Evolutionary conservation across 805 yeast genomes (phyloP).

Genomic region (Nakazawaea siamensis): DNA sequence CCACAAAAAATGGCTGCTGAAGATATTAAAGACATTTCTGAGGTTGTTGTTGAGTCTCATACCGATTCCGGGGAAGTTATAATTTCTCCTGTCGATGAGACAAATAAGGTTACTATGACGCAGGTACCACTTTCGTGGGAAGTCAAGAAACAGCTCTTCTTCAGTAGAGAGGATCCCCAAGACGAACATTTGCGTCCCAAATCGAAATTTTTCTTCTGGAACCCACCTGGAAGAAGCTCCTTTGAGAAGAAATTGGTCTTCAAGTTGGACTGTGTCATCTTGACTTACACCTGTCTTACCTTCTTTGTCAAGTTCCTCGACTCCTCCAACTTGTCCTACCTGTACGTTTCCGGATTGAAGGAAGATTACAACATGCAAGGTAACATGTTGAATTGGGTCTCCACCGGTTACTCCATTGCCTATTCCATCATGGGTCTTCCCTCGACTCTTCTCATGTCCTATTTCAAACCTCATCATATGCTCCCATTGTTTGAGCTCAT

Average conservation of each 20-base stretch:
- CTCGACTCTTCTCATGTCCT: conserved; percentile 35
- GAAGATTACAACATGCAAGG: conserved; percentile 28
- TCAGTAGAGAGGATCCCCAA: conserved; percentile 1
- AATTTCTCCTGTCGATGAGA: no score
- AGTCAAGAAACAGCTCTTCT: conserved; percentile 1
- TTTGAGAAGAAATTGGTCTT: conserved; percentile 23
- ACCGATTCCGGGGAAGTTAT: no score
- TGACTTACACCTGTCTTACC: conserved; percentile 42
- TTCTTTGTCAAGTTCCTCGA: conserved; percentile 47
- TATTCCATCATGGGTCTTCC: conserved; percentile 25
- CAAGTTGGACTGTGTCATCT: conserved; percentile 49
- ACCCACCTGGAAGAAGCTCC: conserved; percentile 7
- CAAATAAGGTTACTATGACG: no score
- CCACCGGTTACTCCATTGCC: conserved; percentile 28
- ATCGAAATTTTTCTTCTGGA: conserved; percentile 5
- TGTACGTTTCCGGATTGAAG: conserved; percentile 29
- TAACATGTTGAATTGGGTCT: conserved; percentile 24
- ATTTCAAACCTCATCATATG: conserved; percentile 33
- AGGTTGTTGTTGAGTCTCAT: no score
- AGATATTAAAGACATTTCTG: no score
- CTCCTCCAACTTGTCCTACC: conserved; percentile 34
- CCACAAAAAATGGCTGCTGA: no score
- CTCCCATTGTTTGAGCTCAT: conserved; percentile 10
- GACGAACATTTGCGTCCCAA: not conserved
- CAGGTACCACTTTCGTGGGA: not conserved